A percentile compares a stretch with the other conserved stretches of the same genome.
Evolutionary conservation across 768 basidiomycete species (phyloP).

Genomic region (Boletellus emodensis): DNA sequence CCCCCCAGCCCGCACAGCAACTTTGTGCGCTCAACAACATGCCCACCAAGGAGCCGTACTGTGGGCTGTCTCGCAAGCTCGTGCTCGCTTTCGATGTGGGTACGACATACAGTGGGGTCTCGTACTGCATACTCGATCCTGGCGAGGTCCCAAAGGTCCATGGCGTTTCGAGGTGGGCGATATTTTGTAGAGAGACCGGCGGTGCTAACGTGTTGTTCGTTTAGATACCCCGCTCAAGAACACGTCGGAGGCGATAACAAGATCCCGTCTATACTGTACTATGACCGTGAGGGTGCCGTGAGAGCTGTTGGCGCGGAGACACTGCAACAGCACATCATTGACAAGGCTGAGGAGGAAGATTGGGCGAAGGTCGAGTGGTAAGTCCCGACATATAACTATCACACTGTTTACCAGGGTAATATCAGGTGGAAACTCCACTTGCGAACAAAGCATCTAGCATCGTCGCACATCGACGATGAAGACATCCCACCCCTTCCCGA

Average conservation of each 20-base stretch:
- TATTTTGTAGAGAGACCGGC: not conserved
- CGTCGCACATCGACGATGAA: constrained; percentile 20
- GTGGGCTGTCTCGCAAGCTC: constrained; percentile 38
- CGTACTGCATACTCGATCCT: constrained; percentile 35
- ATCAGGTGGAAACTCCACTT: constrained; percentile 36
- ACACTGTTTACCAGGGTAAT: not conserved
- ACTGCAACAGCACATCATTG: constrained; percentile 30
- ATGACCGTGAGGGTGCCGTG: constrained; percentile 38
- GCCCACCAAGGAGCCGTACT: constrained; percentile 24
- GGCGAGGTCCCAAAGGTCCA: constrained; percentile 30
- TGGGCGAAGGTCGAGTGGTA: constrained; percentile 41
- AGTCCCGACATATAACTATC: not conserved
- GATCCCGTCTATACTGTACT: constrained; percentile 47
- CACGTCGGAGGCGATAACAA: constrained; percentile 44
- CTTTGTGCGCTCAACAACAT: too few relatives aligned
- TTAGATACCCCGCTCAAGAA: constrained; percentile 47
- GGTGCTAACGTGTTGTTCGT: not conserved
- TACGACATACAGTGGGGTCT: constrained; percentile 41
- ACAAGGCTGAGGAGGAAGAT: constrained; percentile 35
- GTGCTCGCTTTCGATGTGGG: constrained; percentile 44
- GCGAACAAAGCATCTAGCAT: constrained; percentile 23
- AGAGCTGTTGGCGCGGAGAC: constrained; percentile 46
- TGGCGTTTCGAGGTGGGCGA: constrained; percentile 25
- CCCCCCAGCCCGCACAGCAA: too few relatives aligned
- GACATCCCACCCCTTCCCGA: constrained; percentile 25